These are phyloP conservation scores for Sphaerulina vaccinii DNA, from an alignment of 2,329 filamentous ascomycete species.

Conservation along the genomic window DNA sequence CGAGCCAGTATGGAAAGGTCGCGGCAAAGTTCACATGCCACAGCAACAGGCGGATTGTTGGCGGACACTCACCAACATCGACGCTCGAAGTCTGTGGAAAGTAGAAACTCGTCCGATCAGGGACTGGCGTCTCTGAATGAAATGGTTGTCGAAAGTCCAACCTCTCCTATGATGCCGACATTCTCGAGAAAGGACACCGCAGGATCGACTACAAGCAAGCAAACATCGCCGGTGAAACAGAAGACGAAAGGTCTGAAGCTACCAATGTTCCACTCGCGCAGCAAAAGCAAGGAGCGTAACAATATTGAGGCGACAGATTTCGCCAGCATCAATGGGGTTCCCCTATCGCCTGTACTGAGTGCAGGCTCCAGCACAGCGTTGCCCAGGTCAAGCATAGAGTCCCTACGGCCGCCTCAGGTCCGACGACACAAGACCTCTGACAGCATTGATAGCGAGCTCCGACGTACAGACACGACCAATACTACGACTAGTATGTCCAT, in stretches of 20 bases:
- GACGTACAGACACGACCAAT: conserved; percentile 27
- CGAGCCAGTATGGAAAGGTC: conserved; percentile 13
- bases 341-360: conserved; percentile 20
- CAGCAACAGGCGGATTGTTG: conserved; percentile 24
- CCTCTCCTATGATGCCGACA: conserved; percentile 21
- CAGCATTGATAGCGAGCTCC: conserved; percentile 48
- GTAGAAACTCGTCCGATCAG: conserved; percentile 21
- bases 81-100: conserved; percentile 27
- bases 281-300: conserved; percentile 38
- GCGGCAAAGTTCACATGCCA: conserved; percentile 9
- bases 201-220: conserved; percentile 11
- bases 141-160: conserved; percentile 14
- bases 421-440: conserved; percentile 42
- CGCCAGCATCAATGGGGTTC: conserved; percentile 20
- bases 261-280: conserved; percentile 43
- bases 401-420: conserved; percentile 37
- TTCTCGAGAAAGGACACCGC: conserved; percentile 10
- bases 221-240: conserved; percentile 29
- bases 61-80: conserved; percentile 21
- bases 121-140: conserved; percentile 19
- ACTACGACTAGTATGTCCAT: conserved; percentile 13
- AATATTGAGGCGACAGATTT: conserved; percentile 36
- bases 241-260: conserved; percentile 37
- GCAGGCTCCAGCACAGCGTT: conserved; percentile 13
- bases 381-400: conserved; percentile 37